A percentile compares a stretch with the other conserved stretches of the same genome.
Conservation (phyloP, 2,329 filamentous ascomycete species). For the Clonostachys rosea region DNA sequence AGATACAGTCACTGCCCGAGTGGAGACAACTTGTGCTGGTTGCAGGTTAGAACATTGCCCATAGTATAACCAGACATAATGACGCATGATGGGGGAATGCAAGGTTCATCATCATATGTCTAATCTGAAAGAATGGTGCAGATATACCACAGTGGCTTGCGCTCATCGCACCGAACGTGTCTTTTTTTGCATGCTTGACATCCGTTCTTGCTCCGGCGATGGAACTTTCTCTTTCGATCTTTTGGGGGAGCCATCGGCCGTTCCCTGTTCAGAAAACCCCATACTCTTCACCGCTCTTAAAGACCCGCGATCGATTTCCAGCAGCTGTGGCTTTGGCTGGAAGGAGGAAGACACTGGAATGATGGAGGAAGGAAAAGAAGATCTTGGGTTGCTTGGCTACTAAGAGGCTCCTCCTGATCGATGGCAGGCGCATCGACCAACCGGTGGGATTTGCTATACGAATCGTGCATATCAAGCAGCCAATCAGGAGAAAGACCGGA, state of each 20-base stretch:
- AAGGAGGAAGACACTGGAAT: too few species aligned
- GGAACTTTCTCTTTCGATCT: slow-evolving; percentile 28
- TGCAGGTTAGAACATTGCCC: neutral
- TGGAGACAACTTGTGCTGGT: slow-evolving; percentile 38
- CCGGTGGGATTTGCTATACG: neutral
- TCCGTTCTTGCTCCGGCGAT: slow-evolving; percentile 28
- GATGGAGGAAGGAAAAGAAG: too few species aligned
- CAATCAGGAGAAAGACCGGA: neutral
- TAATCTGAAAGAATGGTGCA: too few species aligned
- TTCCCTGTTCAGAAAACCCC: too few species aligned
- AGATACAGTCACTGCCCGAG: slow-evolving; percentile 35
- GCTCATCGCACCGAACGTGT: slow-evolving; percentile 40
- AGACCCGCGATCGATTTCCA: too few species aligned
- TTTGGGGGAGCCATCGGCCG: slow-evolving; percentile 22
- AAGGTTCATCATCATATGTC: neutral
- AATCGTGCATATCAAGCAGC: neutral
- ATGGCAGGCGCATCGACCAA: too few species aligned
- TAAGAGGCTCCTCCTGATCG: too few species aligned
- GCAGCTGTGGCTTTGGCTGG: too few species aligned
- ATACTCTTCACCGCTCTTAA: too few species aligned
- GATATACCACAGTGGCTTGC: slow-evolving; percentile 37
- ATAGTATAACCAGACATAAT: neutral
- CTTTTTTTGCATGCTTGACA: slow-evolving; percentile 30
- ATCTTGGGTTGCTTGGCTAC: too few species aligned
- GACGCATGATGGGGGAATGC: neutral